These are phyloP conservation scores for Carpinus fangiana DNA, from an alignment of 306 rosid genomes.

Conservation along the genomic window DNA sequence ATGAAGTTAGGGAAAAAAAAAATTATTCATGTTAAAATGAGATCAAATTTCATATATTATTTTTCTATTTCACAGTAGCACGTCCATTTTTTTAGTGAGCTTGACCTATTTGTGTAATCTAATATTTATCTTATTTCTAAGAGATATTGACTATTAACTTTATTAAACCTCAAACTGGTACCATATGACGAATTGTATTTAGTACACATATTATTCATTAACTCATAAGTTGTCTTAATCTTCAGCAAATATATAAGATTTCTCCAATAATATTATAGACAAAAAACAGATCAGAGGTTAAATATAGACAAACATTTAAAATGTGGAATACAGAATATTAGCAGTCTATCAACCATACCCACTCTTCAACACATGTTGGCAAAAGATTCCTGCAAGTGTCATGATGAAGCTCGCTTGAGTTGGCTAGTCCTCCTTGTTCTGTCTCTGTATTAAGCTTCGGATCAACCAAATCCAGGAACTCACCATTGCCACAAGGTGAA, in stretches of 20 bases:
- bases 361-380: slow-evolving; percentile 25
- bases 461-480: slow-evolving; percentile 33
- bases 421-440: slow-evolving; percentile 28
- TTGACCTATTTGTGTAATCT: not conserved
- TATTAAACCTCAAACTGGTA: not conserved
- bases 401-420: slow-evolving; percentile 33
- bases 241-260: not conserved
- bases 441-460: slow-evolving; percentile 33
- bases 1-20: not conserved
- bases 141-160: not conserved
- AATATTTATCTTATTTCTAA: not conserved
- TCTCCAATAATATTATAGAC: not conserved
- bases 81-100: not conserved
- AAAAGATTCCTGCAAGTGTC: slow-evolving; percentile 26
- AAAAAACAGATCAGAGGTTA: not conserved
- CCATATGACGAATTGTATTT: not conserved
- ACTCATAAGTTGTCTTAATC: not conserved
- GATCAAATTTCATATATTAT: not conserved
- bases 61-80: not conserved
- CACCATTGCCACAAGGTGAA: slow-evolving; percentile 28
- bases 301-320: not conserved
- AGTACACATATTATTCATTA: not conserved
- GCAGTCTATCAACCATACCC: slow-evolving; percentile 28
- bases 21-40: not conserved
- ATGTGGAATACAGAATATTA: not conserved